These are phyloP conservation scores for Eremochloa ophiuroides DNA, from an alignment of 176 grass and related monocot genomes.

Conservation along the genomic window DNA sequence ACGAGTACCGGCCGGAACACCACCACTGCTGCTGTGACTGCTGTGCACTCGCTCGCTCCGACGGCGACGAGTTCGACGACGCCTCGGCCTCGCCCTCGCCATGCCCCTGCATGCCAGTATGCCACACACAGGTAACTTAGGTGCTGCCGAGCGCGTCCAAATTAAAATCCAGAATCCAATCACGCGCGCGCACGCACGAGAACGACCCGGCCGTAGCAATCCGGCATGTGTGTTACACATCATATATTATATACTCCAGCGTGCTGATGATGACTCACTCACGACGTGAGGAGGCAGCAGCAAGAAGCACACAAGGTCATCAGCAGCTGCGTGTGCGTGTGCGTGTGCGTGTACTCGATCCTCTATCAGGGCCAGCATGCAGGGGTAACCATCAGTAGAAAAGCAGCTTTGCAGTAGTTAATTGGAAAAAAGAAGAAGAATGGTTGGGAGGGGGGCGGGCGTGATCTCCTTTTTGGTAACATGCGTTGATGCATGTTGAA, in stretches of 20 bases:
- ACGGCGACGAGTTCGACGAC: not conserved
- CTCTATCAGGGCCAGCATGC: too few species aligned
- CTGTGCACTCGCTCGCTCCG: not conserved
- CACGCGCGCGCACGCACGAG: conserved; percentile 1
- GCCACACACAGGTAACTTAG: too few species aligned
- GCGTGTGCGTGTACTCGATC: not conserved
- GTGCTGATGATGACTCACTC: not conserved
- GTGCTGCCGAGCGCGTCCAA: not conserved
- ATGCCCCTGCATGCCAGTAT: too few species aligned
- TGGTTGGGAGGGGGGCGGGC: not conserved
- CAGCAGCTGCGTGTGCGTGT: not conserved
- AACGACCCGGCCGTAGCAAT: not conserved
- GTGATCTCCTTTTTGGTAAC: conserved; percentile 1
- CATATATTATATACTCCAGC: not conserved
- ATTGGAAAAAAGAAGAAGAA: not conserved
- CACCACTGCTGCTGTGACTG: not conserved
- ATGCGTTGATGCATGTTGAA: conserved; percentile 28
- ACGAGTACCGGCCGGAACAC: not conserved
- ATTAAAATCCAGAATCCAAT: not conserved
- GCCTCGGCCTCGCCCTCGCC: too few species aligned
- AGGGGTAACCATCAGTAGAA: conserved; percentile 15
- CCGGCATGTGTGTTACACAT: not conserved
- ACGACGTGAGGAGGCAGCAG: not conserved
- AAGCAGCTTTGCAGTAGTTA: conserved; percentile 32
- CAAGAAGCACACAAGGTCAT: not conserved